A percentile compares a stretch with the other conserved stretches of the same genome.
Conservation (phyloP, 2,329 filamentous ascomycete genomes). For the Fusarium pininemorale region DNA sequence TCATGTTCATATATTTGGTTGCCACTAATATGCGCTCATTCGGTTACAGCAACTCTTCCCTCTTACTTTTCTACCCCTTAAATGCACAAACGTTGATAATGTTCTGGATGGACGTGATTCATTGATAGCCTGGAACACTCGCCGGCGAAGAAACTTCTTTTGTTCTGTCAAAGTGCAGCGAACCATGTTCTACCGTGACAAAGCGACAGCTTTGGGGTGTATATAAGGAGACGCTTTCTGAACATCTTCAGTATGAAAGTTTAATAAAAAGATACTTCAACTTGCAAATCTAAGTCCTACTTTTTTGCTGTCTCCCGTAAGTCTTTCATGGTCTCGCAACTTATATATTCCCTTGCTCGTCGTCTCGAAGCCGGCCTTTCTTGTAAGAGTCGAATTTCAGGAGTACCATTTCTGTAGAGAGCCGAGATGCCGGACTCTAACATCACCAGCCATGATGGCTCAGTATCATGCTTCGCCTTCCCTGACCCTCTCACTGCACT, state of each 20-base stretch:
- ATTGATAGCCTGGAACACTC: neutral
- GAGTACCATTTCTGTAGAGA: neutral
- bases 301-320: neutral
- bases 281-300: neutral
- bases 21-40: neutral
- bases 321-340: neutral
- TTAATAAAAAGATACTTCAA: neutral
- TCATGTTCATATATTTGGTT: neutral
- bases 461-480: constrained; percentile 1
- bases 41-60: neutral
- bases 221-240: neutral
- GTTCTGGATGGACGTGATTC: constrained; percentile 43
- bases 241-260: neutral
- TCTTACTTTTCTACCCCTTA: neutral
- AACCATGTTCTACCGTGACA: neutral
- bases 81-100: constrained; percentile 39
- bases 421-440: neutral
- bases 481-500: neutral
- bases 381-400: neutral
- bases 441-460: neutral
- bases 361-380: neutral
- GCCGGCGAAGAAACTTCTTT: neutral
- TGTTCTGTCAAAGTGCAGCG: neutral
- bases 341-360: neutral
- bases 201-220: neutral